Base-by-base conservation (phyloP, 2,329 filamentous ascomycete species). In the Calonectria pauciramosa region DNA sequence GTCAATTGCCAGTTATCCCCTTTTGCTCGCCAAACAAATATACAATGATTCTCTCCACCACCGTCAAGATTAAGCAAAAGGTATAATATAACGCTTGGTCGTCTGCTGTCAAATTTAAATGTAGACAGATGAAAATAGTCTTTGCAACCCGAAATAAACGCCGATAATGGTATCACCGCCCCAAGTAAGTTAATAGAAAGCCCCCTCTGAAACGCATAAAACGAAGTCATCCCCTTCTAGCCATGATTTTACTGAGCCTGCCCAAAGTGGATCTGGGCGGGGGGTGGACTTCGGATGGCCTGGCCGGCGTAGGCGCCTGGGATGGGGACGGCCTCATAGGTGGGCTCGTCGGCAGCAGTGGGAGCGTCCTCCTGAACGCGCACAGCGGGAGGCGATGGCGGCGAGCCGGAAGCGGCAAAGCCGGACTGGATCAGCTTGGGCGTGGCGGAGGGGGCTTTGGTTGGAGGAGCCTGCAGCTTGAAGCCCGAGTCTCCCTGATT, bases 261-360 rank as follows among this genome's bases (percentile, higher is more conserved):
- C 18, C 87, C 85, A 77, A 90, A 90, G 30, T 80, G 83, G 16
- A 85, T 86, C 81, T 88, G 87, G 52, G 79, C 83, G 11, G 87
- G 85, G 38, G 86, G 87, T 41, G 90, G 89, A 80, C 87, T 90
- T 84, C 87, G 89, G 71, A 91, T 79, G 8, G 88, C 88, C 72
- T 88, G 88, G 63, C 89, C 90, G 9, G 90, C 88, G 83, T 98
- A 98, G 0, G 96, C 94, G 8, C 94, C 94, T 0, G 96, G 96
- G 74, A 98, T 98, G 0, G 96, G 95, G 38, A 98, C 96, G 28
- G 93, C 88, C 16, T 93, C 96, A 84, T 98, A 98, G 64, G 93
- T 92, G 80, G 94, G 92, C 89, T 98, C 96, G 63, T 96, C 94
- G 0, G 94, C 93, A 13, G 94, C 94, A 32, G 92, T 90, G 14